Evolutionary conservation across 192 early-diverging fungal genomes (phyloP).

Genomic region (Backusella mclennaniae): DNA sequence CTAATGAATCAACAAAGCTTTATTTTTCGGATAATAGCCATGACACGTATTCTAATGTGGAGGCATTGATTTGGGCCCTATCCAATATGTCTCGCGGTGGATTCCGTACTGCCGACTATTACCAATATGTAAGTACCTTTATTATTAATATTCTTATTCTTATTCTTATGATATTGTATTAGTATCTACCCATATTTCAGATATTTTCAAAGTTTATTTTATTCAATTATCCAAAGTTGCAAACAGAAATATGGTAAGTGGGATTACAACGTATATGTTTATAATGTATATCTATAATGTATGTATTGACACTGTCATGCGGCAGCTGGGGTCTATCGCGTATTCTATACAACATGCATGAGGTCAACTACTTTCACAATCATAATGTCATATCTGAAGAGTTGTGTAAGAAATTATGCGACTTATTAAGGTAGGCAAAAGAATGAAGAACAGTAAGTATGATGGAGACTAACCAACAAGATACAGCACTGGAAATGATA

Average conservation of each 20-base stretch:
- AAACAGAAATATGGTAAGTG: conserved; percentile 4
- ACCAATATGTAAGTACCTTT: conserved; percentile 7
- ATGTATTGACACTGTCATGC: neutral
- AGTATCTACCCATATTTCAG: neutral
- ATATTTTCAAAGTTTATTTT: neutral
- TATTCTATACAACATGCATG: conserved; percentile 39
- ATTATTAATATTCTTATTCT: too few relatives aligned
- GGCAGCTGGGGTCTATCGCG: conserved; percentile 34
- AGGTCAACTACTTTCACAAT: conserved; percentile 25
- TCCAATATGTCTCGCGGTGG: conserved; percentile 42
- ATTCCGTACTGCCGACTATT: conserved; percentile 27
- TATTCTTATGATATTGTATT: too few relatives aligned
- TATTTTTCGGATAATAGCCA: neutral
- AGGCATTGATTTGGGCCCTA: conserved; percentile 31
- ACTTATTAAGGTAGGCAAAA: conserved; percentile 19
- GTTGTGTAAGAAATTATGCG: conserved; percentile 18
- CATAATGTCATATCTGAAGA: conserved; percentile 4
- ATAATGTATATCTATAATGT: too few relatives aligned
- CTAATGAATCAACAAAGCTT: neutral
- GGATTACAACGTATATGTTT: too few relatives aligned
- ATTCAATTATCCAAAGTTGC: neutral
- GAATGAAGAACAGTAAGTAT: neutral
- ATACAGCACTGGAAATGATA: neutral
- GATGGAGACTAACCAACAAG: too few relatives aligned
- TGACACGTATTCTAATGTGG: conserved; percentile 19